phyloP scores from a whole-genome alignment of 2,329 filamentous ascomycete species.

The Fusarium sp. region DNA sequence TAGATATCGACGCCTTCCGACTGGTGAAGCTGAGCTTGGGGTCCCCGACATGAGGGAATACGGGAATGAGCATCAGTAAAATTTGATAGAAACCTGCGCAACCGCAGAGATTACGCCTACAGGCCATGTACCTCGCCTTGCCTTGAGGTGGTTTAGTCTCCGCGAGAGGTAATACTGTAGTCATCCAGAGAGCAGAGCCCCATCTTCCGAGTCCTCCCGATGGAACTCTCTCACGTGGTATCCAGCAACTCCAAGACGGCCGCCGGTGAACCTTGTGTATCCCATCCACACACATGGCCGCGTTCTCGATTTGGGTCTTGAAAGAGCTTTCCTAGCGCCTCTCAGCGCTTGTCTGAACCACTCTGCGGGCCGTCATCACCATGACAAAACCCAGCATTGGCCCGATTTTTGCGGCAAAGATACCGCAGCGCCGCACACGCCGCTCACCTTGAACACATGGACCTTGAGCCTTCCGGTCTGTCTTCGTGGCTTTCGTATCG shows the following conservation, averaged over 20 bases:
- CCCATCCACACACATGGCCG: not conserved
- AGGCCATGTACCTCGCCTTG: not conserved
- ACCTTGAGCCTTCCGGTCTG: slow-evolving; percentile 30
- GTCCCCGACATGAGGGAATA: slow-evolving; percentile 1
- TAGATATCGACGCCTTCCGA: slow-evolving; percentile 24
- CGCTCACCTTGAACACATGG: slow-evolving; percentile 27
- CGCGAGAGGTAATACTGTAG: not conserved
- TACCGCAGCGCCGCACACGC: slow-evolving; percentile 25
- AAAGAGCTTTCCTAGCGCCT: slow-evolving; percentile 2
- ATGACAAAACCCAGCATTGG: slow-evolving; percentile 13
- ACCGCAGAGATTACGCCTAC: not conserved
- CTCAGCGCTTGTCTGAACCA: slow-evolving; percentile 21
- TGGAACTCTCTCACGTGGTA: slow-evolving; percentile 35
- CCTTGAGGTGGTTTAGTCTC: not conserved
- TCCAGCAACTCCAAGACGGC: slow-evolving; percentile 24
- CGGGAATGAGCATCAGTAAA: not conserved
- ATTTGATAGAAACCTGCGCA: not conserved
- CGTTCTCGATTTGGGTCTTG: slow-evolving; percentile 14
- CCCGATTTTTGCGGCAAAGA: slow-evolving; percentile 11
- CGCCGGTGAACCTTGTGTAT: slow-evolving; percentile 6
- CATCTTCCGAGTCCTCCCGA: slow-evolving; percentile 41
- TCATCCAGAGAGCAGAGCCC: not conserved
- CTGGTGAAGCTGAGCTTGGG: slow-evolving; percentile 1
- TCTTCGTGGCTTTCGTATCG: slow-evolving; percentile 39
- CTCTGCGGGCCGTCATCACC: slow-evolving; percentile 11